Evolutionary conservation across 371 early-diverging fungal genomes (phyloP).

Genomic region (Rhizopus delemar): DNA sequence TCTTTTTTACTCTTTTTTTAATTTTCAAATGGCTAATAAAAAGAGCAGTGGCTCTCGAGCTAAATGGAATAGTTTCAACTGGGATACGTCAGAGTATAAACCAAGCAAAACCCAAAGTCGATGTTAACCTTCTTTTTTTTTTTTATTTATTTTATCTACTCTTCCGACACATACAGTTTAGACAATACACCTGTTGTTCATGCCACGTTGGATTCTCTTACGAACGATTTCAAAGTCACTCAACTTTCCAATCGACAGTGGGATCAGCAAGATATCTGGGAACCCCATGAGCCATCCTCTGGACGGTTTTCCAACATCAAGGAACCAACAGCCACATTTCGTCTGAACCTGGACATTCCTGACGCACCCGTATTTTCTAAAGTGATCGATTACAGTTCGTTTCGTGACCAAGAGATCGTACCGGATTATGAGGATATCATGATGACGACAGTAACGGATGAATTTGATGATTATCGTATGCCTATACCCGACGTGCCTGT

Average conservation of each 20-base stretch:
- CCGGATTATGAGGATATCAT: slow-evolving; percentile 34
- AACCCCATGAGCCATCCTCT: not conserved
- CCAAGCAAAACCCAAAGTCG: not conserved
- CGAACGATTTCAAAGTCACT: slow-evolving; percentile 25
- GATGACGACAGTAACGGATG: not conserved
- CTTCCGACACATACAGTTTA: not conserved
- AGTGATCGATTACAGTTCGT: slow-evolving; percentile 30
- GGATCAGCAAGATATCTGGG: not conserved
- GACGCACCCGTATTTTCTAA: slow-evolving; percentile 30
- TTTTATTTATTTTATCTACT: not conserved
- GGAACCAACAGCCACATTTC: slow-evolving; percentile 16
- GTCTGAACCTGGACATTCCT: slow-evolving; percentile 31
- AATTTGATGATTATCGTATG: slow-evolving; percentile 11
- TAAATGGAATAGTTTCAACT: slow-evolving; percentile 10
- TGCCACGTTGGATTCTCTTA: slow-evolving; percentile 18
- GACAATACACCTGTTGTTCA: slow-evolving; percentile 16
- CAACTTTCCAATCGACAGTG: slow-evolving; percentile 3
- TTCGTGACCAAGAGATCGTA: slow-evolving; percentile 27
- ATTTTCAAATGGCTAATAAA: slow-evolving; percentile 1
- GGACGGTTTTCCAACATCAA: slow-evolving; percentile 3
- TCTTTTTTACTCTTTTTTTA: not conserved
- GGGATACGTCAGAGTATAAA: slow-evolving; percentile 18
- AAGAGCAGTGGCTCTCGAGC: slow-evolving; percentile 2
- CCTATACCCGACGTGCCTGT: slow-evolving; percentile 53
- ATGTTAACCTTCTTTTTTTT: not conserved